A percentile compares a stretch with the other conserved stretches of the same genome.
phyloP scores from a whole-genome alignment of 768 basidiomycete species.

The Trametes cingulata region DNA sequence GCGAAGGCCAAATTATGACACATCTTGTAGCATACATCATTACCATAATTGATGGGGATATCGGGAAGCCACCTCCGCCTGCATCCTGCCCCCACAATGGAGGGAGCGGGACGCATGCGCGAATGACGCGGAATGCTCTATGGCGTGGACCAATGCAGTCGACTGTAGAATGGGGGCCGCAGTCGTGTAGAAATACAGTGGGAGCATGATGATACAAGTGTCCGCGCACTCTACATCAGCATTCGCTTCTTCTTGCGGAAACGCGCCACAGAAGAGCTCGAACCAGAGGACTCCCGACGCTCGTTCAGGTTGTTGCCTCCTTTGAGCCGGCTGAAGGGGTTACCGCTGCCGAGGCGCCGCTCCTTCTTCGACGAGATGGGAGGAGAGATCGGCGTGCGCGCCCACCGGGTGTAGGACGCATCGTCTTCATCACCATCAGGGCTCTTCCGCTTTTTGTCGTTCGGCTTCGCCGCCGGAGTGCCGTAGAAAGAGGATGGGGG shows the following conservation, averaged over 20 bases:
- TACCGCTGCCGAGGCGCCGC: conserved; percentile 24
- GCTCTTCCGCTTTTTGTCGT: conserved; percentile 43
- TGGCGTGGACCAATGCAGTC: not conserved
- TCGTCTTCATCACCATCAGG: conserved; percentile 35
- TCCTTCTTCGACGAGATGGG: conserved; percentile 11
- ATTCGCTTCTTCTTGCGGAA: conserved; percentile 37
- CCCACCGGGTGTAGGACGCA: conserved; percentile 23
- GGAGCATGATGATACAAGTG: not conserved
- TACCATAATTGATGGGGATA: conserved; percentile 18
- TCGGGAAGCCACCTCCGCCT: not conserved
- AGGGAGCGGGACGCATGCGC: not conserved
- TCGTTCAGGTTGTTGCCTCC: conserved; percentile 38
- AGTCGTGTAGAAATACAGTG: not conserved
- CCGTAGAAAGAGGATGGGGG: conserved; percentile 43
- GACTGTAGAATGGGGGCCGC: not conserved
- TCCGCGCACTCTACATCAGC: conserved; percentile 34
- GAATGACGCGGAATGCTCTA: not conserved
- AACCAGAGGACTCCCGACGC: conserved; percentile 22
- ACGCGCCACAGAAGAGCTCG: conserved; percentile 26
- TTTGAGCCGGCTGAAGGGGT: conserved; percentile 38
- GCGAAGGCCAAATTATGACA: conserved; percentile 30
- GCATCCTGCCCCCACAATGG: not conserved
- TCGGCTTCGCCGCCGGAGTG: conserved; percentile 12
- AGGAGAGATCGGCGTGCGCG: conserved; percentile 21
- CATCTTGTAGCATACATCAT: conserved; percentile 13